Base-by-base conservation (phyloP, 257 asterid species). In the Gentiana straminea region DNA sequence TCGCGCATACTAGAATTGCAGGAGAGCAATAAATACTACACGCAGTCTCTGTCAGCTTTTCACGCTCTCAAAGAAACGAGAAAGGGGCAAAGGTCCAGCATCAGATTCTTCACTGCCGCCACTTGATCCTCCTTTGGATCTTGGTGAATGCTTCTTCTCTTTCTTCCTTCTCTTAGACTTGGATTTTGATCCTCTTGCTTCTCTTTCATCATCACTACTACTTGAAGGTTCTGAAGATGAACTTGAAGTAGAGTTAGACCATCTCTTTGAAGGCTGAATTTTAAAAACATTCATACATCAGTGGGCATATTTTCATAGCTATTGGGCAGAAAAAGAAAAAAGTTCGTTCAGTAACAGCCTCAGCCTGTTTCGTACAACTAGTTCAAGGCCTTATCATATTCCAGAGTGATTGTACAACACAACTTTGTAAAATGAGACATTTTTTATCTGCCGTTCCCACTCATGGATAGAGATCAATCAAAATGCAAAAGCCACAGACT, bases 81-180 rank as follows among this genome's bases (percentile, higher is more conserved):
- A 89, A 59, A 89, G 93, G 2, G 95, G 97, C 66, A 89, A 70
- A 32, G 95, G 95, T 52, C 97, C 97, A 9, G 68, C 84, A 55
- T 70, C 79, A 47, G 75, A 83, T 57, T 71, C 77, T 24, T 69
- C 57, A 39, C 72, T 79, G 6, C 73, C 64, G 6, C 73, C 63
- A 63, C 73, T 59, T 2, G 72, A 64, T 15, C 72, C 80, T 15
- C 72, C 80, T 76, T 81, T 86, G n/a, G 87, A 80, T 64, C 73
- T 81, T 6, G 82, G 81, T 15, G 68, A 67, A 34, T 73, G 85
- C 70, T 66, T 81, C 57, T 74, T 89, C 35, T 77, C 95, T 70
- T 85, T 84, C 86, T 80, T 81, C 78, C 76, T 76, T 67, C 79
- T 75, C 79, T 78, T 83, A 39, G 72, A 62, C 67, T 73, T 75